A percentile compares a stretch with the other conserved stretches of the same genome.
Evolutionary conservation across 768 basidiomycete genomes (phyloP).

Genomic region (Xerocomellus dryophilus): DNA sequence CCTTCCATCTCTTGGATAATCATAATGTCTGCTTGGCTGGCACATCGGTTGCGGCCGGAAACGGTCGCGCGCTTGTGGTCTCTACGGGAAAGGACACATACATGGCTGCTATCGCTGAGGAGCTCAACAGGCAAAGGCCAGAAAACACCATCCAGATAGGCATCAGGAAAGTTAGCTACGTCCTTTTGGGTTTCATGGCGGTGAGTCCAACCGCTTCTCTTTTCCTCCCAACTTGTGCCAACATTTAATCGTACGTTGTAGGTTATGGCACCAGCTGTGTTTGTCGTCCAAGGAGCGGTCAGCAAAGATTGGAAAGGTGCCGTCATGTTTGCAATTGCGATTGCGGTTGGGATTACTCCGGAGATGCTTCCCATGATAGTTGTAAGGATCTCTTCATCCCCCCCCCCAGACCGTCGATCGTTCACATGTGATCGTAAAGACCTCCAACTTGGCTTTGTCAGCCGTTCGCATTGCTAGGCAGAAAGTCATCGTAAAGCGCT

Average conservation of each 20-base stretch:
- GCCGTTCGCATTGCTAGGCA: conserved; percentile 53
- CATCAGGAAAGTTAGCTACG: conserved; percentile 35
- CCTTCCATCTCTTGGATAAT: conserved; percentile 32
- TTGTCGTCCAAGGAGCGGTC: conserved; percentile 30
- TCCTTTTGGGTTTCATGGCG: conserved; percentile 31
- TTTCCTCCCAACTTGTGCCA: background rate
- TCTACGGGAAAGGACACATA: conserved; percentile 34
- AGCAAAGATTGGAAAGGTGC: conserved; percentile 33
- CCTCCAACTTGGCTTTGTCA: conserved; percentile 58
- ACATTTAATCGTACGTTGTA: conserved; percentile 1
- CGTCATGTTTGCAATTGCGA: conserved; percentile 31
- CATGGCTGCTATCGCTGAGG: conserved; percentile 35
- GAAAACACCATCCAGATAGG: conserved; percentile 34
- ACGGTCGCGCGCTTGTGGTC: conserved; percentile 30
- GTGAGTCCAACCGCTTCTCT: conserved; percentile 12
- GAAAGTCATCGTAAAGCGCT: conserved; percentile 59
- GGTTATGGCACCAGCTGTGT: conserved; percentile 32
- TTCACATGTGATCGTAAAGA: conserved; percentile 42
- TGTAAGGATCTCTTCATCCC: conserved; percentile 12
- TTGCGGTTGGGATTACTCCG: conserved; percentile 32
- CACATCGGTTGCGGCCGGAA: conserved; percentile 34
- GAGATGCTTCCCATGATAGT: conserved; percentile 36
- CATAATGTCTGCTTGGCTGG: conserved; percentile 34
- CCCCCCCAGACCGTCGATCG: background rate
- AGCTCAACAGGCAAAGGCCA: conserved; percentile 31